Percentiles rank a stretch among this genome's conserved stretches.
Evolutionary conservation across 495 filamentous ascomycete genomes (phyloP).

Genomic region (Peziza echinospora): DNA sequence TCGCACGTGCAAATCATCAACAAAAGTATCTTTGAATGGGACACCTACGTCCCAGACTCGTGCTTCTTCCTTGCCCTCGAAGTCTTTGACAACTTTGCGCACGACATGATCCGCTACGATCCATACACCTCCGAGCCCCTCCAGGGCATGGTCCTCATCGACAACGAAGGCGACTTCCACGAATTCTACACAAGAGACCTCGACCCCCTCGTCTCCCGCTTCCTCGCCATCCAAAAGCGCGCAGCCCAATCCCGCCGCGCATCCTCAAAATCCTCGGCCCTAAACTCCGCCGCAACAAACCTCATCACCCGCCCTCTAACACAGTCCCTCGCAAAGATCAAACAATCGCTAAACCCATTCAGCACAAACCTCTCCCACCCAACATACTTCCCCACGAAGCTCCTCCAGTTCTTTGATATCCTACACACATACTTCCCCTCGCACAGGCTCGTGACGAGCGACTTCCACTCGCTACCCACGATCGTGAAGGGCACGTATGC

Average conservation of each 20-base stretch:
- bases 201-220: slow-evolving; percentile 66
- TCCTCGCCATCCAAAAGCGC: slow-evolving; percentile 49
- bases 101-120: slow-evolving; percentile 84
- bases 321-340: no score
- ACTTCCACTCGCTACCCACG: slow-evolving; percentile 73
- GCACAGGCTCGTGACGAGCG: slow-evolving; percentile 69
- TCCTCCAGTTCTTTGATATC: slow-evolving; percentile 94
- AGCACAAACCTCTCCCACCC: slow-evolving; percentile 50
- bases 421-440: slow-evolving; percentile 66
- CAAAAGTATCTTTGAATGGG: slow-evolving; percentile 85
- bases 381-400: slow-evolving; percentile 80
- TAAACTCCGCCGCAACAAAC: slow-evolving; percentile 32
- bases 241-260: slow-evolving; percentile 20
- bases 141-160: slow-evolving; percentile 73
- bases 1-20: slow-evolving; percentile 86
- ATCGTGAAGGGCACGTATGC: slow-evolving; percentile 64
- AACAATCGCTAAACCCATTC: no score
- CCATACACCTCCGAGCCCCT: slow-evolving; percentile 47
- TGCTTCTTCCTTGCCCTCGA: slow-evolving; percentile 98
- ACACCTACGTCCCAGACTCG: slow-evolving; percentile 57
- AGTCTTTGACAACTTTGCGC: slow-evolving; percentile 95
- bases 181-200: slow-evolving; percentile 66
- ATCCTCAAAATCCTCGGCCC: slow-evolving; percentile 32
- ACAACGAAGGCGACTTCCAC: slow-evolving; percentile 68
- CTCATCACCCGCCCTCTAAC: slow-evolving; percentile 35